Percentiles rank a stretch among this genome's conserved stretches.
These are phyloP conservation scores for Rubia tinctorum DNA, from an alignment of 305 asterid species.

Conservation along the genomic window DNA sequence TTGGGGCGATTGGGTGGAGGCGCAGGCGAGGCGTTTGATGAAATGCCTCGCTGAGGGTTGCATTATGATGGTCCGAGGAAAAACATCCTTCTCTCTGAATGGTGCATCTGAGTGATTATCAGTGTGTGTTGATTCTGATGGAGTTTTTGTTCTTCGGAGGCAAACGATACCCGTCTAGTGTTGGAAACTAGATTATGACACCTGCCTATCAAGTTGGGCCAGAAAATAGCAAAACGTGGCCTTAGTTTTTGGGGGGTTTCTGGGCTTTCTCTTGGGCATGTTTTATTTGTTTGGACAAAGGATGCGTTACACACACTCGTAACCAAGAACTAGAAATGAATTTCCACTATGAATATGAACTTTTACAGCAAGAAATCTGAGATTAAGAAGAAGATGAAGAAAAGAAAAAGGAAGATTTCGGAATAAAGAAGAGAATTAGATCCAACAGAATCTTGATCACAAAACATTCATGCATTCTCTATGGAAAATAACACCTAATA, in stretches of 20 bases:
- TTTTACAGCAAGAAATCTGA: too few relatives aligned
- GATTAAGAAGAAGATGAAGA: too few relatives aligned
- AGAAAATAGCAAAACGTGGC: background rate
- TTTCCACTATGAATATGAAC: too few relatives aligned
- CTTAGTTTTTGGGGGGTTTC: background rate
- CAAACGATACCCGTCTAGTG: background rate
- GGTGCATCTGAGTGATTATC: background rate
- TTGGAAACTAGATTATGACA: background rate
- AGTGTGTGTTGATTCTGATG: background rate
- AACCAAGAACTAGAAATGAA: too few relatives aligned
- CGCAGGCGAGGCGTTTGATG: slow-evolving; percentile 47
- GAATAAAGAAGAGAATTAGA: too few relatives aligned
- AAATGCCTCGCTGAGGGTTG: slow-evolving; percentile 43
- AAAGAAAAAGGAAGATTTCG: too few relatives aligned
- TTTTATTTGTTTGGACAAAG: too few relatives aligned
- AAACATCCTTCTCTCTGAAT: slow-evolving; percentile 6
- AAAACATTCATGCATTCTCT: too few relatives aligned
- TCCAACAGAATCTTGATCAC: too few relatives aligned
- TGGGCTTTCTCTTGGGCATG: background rate
- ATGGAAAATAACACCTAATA: too few relatives aligned
- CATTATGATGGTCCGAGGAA: slow-evolving; percentile 21
- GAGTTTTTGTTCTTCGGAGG: background rate
- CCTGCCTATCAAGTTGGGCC: background rate
- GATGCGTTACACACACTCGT: too few relatives aligned
- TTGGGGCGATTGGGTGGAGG: slow-evolving; percentile 17